Base-by-base conservation (phyloP, 768 basidiomycete species). In the Clavulina sp. region DNA sequence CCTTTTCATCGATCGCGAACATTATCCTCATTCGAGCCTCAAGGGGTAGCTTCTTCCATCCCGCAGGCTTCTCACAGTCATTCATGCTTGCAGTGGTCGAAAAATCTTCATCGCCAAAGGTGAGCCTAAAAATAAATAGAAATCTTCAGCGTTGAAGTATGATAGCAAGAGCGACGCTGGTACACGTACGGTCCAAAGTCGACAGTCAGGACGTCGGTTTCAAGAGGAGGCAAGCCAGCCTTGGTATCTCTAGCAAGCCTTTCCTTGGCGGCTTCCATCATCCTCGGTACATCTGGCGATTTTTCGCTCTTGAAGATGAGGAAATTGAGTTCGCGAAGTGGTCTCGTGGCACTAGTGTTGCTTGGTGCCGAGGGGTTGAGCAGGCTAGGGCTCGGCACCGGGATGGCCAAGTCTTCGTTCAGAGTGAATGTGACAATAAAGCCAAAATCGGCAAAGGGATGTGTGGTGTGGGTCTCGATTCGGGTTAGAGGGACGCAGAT, bases 401-500 rank as follows among this genome's bases (percentile, higher is more conserved):
- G n/a, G n/a, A n/a, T n/a, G n/a, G n/a, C n/a, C n/a, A n/a, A n/a
- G 19, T 38, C 34, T 32, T 30, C 31, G 9, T 31, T 55, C 21
- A 58, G 52, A 23, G 48, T 53, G 41, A 53, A 55, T 29, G 41
- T 54, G 46, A 56, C 36, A 24, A 49, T 30, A 33, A 13, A 46
- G 34, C 50, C 51, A 51, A 56, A 55, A 30, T 43, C 41, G 9
- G 24, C 7, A 51, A 55, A 58, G 7, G 48, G 36, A 30, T 51
- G 47, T 28, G 38, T 50, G 24, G 55, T 55, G 6, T 61, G 54
- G 3, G 60, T 55, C 19, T 56, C 49, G 38, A 77, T 66, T 48
- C 65, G 64, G 44, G 63, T 58, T 19, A 75, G 59, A 6, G 75
- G 74, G 48, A 70, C 68, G 55, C 69, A 69, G 41, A 75, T 62